A percentile compares a stretch with the other conserved stretches of the same genome.
phyloP scores from a whole-genome alignment of 306 rosid genomes.

The Ormosia emarginata region DNA sequence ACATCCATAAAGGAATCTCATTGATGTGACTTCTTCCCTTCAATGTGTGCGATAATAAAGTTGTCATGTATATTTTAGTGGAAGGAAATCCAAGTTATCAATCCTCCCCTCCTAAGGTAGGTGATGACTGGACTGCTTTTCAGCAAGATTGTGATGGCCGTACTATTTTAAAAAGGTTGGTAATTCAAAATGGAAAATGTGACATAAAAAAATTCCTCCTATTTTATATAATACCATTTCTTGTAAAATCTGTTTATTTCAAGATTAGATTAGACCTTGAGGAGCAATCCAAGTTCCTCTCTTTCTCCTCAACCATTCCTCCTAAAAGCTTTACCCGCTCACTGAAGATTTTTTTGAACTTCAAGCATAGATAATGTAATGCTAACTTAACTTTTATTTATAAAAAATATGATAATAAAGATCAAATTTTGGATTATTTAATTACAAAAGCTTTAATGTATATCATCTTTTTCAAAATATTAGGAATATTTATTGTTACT shows the following conservation, averaged over 20 bases:
- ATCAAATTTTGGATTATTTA: no score
- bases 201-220: neutral
- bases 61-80: constrained; percentile 34
- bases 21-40: constrained; percentile 38
- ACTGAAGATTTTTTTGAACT: no score
- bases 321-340: no score
- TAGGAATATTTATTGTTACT: no score
- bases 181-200: neutral
- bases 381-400: no score
- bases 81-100: constrained; percentile 27
- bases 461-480: no score
- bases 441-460: no score
- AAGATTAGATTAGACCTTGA: neutral
- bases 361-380: no score
- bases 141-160: neutral
- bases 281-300: neutral
- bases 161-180: neutral
- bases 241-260: neutral
- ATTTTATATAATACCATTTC: neutral
- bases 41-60: constrained; percentile 2
- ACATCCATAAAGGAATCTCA: constrained; percentile 35
- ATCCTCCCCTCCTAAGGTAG: neutral
- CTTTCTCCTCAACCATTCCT: neutral
- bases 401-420: no score
- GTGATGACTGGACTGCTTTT: constrained; percentile 26